Base-by-base conservation (phyloP, 306 rosid genomes). In the Mimosa pudica region DNA sequence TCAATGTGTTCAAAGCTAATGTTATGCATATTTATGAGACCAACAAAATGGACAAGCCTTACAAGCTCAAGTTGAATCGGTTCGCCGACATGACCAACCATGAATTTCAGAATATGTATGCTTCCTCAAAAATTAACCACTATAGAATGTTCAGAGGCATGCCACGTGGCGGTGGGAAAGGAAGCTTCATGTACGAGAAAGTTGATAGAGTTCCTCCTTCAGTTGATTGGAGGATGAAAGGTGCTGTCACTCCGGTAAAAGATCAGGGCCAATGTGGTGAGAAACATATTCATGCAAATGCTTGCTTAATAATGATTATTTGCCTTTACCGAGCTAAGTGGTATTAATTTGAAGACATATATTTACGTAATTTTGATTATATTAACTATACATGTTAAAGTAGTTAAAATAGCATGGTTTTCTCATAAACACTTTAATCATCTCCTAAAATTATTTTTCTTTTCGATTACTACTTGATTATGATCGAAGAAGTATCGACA, bases 11-110 rank as follows among this genome's bases (percentile, higher is more conserved):
- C 84, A 88, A 84, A 70, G 73, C 83, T n/a, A 88, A 88, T 71
- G 88, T 82, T 17, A 77, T 86, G 84, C 89, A 86, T 80, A 82
- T 88, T 17, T 89, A 88, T 13, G 42, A 80, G 7, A 88, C 92
- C 24, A 88, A 88, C 82, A 86, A 79, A 7, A 71, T 86, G 88
- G 88, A 88, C 3, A 88, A 86, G 82, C 89, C 89, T 60, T 88
- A 86, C 55, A 88, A 88, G 88, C 84, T 88, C 84, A 88, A 80
- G 42, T 46, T 88, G 38, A 88, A 88, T 85, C 80, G 78, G 84
- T 88, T 88, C 10, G 88, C 92, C 52, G 92, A 88, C 80, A 70
- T 88, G 88, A 88, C 92, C 60, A 88, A 84, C 82, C 87, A 84
- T 67, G 92, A 88, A 71, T 88, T 88, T 10, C 82, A 55, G 51